These are phyloP conservation scores for Pholiota molesta DNA, from an alignment of 768 basidiomycete species.

Conservation along the genomic window DNA sequence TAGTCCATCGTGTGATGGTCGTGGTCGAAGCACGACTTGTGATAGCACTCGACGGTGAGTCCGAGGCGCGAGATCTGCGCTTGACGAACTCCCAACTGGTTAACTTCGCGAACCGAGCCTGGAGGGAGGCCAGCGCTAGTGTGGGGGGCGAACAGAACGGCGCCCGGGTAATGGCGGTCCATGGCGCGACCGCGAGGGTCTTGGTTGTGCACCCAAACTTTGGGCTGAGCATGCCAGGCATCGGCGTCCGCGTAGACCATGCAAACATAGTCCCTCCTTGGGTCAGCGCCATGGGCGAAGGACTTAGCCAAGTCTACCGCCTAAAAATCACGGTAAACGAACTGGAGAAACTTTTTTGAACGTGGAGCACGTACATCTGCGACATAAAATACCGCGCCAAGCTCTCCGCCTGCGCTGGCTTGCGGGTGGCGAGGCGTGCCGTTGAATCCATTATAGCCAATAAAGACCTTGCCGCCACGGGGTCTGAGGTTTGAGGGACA, in stretches of 20 bases:
- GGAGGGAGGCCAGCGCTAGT: neutral
- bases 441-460: neutral
- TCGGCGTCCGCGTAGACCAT: neutral
- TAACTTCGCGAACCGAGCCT: neutral
- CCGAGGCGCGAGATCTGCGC: neutral
- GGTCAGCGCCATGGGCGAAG: neutral
- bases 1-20: neutral
- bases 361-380: neutral
- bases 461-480: neutral
- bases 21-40: neutral
- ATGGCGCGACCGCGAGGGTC: neutral
- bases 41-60: neutral
- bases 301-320: neutral
- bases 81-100: slow-evolving; percentile 3
- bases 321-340: neutral
- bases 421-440: neutral
- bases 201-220: neutral
- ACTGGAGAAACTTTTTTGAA: no score
- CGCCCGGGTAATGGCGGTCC: neutral
- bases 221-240: neutral
- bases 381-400: neutral
- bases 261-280: neutral
- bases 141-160: neutral
- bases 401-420: neutral
- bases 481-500: no score